Evolutionary conservation across 495 filamentous ascomycete genomes (phyloP), one percentile per base, ranked within the genome.

Genomic region (Penicillium goetzii): DNA sequence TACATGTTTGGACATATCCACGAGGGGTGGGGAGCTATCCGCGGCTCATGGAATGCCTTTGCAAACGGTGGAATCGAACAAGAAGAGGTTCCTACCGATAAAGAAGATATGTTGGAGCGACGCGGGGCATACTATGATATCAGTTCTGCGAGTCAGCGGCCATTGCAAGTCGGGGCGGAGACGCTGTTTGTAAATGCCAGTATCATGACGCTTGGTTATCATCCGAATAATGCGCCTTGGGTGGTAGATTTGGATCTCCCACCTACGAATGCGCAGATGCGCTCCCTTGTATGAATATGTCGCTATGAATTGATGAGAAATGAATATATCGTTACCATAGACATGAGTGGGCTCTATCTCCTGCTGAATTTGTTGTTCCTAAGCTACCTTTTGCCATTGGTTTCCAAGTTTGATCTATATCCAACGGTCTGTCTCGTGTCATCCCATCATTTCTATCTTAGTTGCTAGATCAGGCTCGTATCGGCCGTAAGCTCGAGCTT

Each of bases 111-210:
- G 66, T 49, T 85, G 67, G 61, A 75, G 51, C 61, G 82, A 51
- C 63, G 76, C 65, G 70, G 77, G 66, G 79, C 78, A 23, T 73
- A 68, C 78, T 64, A 80, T 52, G 75, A 85, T 76, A 64, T 85
- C 33, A 80, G 69, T 34, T 62, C 63, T 45, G 66, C 32, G 30
- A 70, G 67, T 41, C 53, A 43, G 4, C 68, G 43, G 49, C 75
- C 77, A 15, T 62, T 89, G 59, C 59, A 67, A 49, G 70, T 72
- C 51, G 85, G 86, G 0, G 62, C 80, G 60, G 81, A 90, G 64
- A 92, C 90, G 8, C 61, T 93, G 4, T 89, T 92, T 72, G 83
- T 92, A 7, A 93, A 93, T 79, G 90, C 89, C 3, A 83, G 85
- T 60, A 83, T 91, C 30, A 80, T 85, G 68, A 80, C 76, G 26